Percentiles rank a stretch among this genome's conserved stretches.
Conservation (phyloP, 805 yeast species). For the Saccharomycopsis schoenii region DNA sequence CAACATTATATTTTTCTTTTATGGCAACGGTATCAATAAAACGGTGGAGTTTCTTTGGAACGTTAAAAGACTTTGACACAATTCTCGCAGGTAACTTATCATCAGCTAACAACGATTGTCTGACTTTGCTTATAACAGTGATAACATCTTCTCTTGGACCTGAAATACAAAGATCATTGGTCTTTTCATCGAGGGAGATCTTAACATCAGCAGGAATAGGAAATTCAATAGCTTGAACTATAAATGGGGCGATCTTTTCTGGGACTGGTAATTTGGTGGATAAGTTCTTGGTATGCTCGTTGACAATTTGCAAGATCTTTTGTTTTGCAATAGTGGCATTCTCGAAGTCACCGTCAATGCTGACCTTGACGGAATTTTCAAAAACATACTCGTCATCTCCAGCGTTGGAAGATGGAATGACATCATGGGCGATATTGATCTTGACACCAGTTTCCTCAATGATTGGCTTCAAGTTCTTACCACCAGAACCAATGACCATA, state of each 20-base stretch:
- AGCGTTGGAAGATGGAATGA: conserved; percentile 24
- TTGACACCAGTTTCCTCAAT: conserved; percentile 56
- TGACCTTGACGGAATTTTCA: conserved; percentile 49
- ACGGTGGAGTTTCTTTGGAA: conserved; percentile 62
- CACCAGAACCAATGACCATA: conserved; percentile 78
- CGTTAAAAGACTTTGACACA: conserved; percentile 43
- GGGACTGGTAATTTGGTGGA: conserved; percentile 39
- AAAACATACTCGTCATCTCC: conserved; percentile 45
- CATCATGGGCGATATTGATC: conserved; percentile 50
- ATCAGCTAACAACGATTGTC: conserved; percentile 29
- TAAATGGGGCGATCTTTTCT: conserved; percentile 26
- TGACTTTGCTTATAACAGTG: conserved; percentile 43
- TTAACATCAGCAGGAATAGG: conserved; percentile 18
- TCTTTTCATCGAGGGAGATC: conserved; percentile 27
- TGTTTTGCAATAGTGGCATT: conserved; percentile 68
- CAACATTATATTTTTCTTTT: conserved; percentile 44
- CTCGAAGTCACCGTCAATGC: conserved; percentile 75
- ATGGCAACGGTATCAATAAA: conserved; percentile 51
- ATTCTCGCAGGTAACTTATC: conserved; percentile 33
- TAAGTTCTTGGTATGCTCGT: conserved; percentile 58
- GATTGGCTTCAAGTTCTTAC: conserved; percentile 72
- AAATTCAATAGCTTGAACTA: conserved; percentile 22
- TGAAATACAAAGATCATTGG: conserved; percentile 40
- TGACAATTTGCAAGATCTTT: conserved; percentile 62
- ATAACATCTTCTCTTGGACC: conserved; percentile 67